phyloP scores from a whole-genome alignment of 2,329 filamentous ascomycete genomes.

The Hypoxylon sp. region DNA sequence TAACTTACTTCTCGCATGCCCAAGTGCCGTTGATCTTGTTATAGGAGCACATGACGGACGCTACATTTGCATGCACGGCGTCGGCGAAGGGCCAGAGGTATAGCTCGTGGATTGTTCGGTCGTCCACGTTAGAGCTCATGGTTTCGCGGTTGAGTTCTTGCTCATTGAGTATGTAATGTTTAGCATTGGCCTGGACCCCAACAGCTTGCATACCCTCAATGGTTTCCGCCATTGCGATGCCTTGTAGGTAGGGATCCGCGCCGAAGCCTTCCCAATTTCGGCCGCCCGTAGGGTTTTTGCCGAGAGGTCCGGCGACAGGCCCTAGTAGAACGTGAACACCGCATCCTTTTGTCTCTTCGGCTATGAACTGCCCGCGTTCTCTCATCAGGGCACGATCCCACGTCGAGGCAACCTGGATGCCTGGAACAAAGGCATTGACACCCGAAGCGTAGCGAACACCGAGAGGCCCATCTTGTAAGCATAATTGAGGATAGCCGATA shows the following conservation, averaged over 20 bases:
- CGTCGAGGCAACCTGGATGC: conserved; percentile 82
- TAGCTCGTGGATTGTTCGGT: conserved; percentile 77
- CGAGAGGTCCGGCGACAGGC: conserved; percentile 81
- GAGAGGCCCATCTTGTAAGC: conserved; percentile 84
- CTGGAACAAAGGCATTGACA: conserved; percentile 83
- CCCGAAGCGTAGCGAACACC: conserved; percentile 80
- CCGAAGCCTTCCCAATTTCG: conserved; percentile 90
- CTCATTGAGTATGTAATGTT: conserved; percentile 78
- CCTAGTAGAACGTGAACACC: conserved; percentile 83
- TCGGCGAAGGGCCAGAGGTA: conserved; percentile 79
- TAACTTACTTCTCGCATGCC: conserved; percentile 70
- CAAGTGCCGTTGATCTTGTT: conserved; percentile 80
- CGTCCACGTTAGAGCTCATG: conserved; percentile 71
- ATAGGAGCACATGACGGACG: conserved; percentile 80
- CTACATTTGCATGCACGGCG: conserved; percentile 75
- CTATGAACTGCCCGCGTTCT: conserved; percentile 77
- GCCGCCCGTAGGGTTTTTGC: conserved; percentile 79
- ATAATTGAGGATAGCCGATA: conserved; percentile 79
- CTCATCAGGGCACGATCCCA: conserved; percentile 85
- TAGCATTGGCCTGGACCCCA: conserved; percentile 67
- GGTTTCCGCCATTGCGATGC: conserved; percentile 73
- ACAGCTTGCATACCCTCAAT: conserved; percentile 70
- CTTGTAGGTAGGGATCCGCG: conserved; percentile 80
- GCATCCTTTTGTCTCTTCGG: conserved; percentile 76
- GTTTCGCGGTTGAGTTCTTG: conserved; percentile 73